These are phyloP conservation scores for Alternaria hordeiaustralica DNA, from an alignment of 2,329 filamentous ascomycete species.

Conservation along the genomic window DNA sequence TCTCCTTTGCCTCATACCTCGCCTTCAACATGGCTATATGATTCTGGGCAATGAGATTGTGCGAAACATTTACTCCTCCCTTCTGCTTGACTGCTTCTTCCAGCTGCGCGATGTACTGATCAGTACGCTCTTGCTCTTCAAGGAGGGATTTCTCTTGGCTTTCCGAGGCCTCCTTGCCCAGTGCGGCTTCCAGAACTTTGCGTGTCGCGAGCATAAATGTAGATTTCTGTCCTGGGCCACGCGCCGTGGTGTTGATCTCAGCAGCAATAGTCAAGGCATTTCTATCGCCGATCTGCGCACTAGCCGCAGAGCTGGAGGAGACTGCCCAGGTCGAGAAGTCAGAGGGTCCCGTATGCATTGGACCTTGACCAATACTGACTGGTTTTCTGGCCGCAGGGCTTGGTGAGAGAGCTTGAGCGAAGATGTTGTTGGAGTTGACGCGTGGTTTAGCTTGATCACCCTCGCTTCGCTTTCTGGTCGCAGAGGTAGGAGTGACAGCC, in stretches of 20 bases:
- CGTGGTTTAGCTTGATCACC: background rate
- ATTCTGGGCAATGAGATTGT: background rate
- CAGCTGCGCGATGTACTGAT: conserved; percentile 2
- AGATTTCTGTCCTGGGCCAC: background rate
- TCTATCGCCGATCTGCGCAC: background rate
- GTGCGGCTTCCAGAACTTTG: background rate
- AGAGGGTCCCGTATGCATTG: background rate
- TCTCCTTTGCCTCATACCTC: background rate
- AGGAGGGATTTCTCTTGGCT: background rate
- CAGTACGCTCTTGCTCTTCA: background rate
- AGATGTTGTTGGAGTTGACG: background rate
- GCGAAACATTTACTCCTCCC: background rate
- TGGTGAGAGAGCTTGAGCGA: background rate
- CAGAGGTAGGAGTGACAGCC: background rate
- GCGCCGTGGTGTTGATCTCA: background rate
- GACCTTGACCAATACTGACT: background rate
- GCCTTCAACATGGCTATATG: conserved; percentile 1
- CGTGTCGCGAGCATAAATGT: conserved; percentile 1
- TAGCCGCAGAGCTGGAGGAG: background rate
- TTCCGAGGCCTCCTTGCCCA: conserved; percentile 2
- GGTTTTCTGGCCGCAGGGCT: background rate
- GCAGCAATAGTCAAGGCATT: background rate
- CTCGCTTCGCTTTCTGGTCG: background rate
- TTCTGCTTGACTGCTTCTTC: conserved; percentile 4
- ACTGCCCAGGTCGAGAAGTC: background rate